A percentile compares a stretch with the other conserved stretches of the same genome.
phyloP scores from a whole-genome alignment of 2,329 filamentous ascomycete genomes.

The Xylariaceae sp. region DNA sequence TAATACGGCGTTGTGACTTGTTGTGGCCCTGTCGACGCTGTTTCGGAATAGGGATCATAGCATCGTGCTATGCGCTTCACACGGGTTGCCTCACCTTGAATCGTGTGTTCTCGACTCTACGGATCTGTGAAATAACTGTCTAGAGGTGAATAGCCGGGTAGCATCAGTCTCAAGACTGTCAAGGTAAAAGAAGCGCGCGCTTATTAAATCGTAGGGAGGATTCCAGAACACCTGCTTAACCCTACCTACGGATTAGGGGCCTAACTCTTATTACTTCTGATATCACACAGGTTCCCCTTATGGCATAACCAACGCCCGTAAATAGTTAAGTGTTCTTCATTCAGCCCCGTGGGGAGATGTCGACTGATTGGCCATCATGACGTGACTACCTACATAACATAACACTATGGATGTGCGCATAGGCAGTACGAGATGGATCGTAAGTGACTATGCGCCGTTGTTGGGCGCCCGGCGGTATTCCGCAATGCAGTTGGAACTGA shows the following conservation, averaged over 20 bases:
- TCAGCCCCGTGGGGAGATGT: not conserved
- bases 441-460: no score
- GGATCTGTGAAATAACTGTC: no score
- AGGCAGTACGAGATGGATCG: no score
- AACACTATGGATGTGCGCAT: no score
- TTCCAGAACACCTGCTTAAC: not conserved
- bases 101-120: not conserved
- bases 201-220: not conserved
- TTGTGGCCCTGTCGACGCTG: not conserved
- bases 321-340: not conserved
- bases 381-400: no score
- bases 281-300: not conserved
- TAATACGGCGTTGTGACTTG: no score
- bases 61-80: not conserved
- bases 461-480: no score
- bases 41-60: not conserved
- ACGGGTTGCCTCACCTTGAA: not conserved
- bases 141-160: no score
- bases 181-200: not conserved
- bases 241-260: no score
- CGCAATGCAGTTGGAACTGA: not conserved
- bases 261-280: no score
- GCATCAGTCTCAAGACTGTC: no score
- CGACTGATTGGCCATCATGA: not conserved
- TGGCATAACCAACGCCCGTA: not conserved